phyloP scores from a whole-genome alignment of 129 eudicot species.

The Arctium lappa region DNA sequence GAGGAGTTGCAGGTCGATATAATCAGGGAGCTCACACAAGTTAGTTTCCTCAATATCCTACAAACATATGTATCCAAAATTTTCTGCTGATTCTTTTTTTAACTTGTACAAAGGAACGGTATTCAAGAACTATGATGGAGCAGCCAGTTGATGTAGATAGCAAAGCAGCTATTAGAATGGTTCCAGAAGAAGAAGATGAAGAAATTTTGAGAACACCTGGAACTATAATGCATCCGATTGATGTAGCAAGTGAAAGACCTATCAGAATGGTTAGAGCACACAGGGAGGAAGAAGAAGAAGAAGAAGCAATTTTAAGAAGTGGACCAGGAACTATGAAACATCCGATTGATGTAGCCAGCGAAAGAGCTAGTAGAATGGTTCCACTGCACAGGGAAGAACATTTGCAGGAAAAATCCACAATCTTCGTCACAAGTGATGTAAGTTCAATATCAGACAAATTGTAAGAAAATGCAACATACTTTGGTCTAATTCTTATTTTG shows the following conservation, averaged over 20 bases:
- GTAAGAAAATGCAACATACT: too few relatives aligned
- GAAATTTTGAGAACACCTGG: background rate
- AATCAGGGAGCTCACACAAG: slow-evolving; percentile 37
- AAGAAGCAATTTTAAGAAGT: background rate
- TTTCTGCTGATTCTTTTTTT: background rate
- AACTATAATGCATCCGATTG: slow-evolving; percentile 23
- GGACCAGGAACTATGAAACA: background rate
- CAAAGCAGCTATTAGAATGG: slow-evolving; percentile 8
- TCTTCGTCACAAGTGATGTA: slow-evolving; percentile 29
- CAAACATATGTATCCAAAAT: background rate
- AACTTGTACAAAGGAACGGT: slow-evolving; percentile 17
- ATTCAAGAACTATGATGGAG: slow-evolving; percentile 21
- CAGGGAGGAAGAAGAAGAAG: background rate
- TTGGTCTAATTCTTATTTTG: too few relatives aligned
- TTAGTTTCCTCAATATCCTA: slow-evolving; percentile 3
- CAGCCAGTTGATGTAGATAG: slow-evolving; percentile 24
- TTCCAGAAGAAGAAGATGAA: background rate
- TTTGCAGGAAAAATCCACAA: background rate
- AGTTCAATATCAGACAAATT: slow-evolving; percentile 7
- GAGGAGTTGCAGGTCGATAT: slow-evolving; percentile 44
- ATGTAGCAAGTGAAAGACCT: slow-evolving; percentile 1
- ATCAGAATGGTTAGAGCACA: background rate
- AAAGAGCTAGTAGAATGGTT: background rate
- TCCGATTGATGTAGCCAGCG: background rate
- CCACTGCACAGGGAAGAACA: background rate